phyloP scores from a whole-genome alignment of 495 filamentous ascomycete species.

The Hypoxylon rickii region DNA sequence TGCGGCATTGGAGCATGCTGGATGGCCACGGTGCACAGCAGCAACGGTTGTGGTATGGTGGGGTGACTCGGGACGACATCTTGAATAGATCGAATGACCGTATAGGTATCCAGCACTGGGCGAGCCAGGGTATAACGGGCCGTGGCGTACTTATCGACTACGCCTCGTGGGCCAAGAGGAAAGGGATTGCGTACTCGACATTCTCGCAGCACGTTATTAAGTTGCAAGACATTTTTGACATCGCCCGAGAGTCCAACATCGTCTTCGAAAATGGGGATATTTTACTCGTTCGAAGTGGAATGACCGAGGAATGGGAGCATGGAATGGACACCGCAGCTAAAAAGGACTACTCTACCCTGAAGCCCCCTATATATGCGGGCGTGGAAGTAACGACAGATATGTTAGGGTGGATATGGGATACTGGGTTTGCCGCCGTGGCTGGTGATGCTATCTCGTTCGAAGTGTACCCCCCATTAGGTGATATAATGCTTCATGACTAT shows the following conservation, averaged over 20 bases:
- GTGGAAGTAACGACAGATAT: constrained; percentile 50
- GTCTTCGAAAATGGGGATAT: constrained; percentile 54
- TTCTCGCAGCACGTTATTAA: constrained; percentile 8
- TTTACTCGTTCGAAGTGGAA: constrained; percentile 57
- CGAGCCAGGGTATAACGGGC: constrained; percentile 45
- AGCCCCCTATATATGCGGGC: constrained; percentile 39
- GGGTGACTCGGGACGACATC: constrained; percentile 27
- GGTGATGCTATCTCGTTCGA: constrained; percentile 56
- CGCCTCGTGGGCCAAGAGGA: constrained; percentile 24
- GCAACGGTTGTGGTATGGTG: constrained; percentile 41
- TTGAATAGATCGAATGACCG: constrained; percentile 29
- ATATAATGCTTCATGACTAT: constrained; percentile 50
- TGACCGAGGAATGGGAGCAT: constrained; percentile 47
- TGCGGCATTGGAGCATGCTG: constrained; percentile 26
- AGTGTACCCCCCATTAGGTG: constrained; percentile 41
- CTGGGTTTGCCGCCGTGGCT: constrained; percentile 54
- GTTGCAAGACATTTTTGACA: constrained; percentile 14
- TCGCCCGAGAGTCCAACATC: constrained; percentile 39
- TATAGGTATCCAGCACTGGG: constrained; percentile 48
- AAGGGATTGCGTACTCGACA: constrained; percentile 21
- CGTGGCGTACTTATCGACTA: constrained; percentile 36
- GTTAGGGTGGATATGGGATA: constrained; percentile 56
- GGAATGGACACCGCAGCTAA: constrained; percentile 40
- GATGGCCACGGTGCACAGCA: constrained; percentile 8
- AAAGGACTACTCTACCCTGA: constrained; percentile 40